A percentile compares a stretch with the other conserved stretches of the same genome.
Conservation (phyloP, 1,284 basidiomycete species). For the Cystobasidium sp. region DNA sequence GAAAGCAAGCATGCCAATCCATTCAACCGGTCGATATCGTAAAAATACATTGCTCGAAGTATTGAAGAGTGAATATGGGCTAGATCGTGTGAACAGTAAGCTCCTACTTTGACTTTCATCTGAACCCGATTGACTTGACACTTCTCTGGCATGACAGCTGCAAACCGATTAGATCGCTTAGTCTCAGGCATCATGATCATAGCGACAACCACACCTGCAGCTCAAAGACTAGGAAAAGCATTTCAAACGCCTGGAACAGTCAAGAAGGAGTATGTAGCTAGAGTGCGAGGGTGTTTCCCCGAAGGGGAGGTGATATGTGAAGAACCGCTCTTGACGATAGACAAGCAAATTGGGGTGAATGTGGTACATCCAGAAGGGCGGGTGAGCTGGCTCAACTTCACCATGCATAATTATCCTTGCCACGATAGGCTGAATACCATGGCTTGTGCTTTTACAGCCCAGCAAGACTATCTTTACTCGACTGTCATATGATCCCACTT, state of each 20-base stretch:
- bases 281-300: slow-evolving; percentile 81
- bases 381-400: slow-evolving; percentile 59
- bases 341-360: slow-evolving; percentile 58
- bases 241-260: slow-evolving; percentile 75
- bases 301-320: slow-evolving; percentile 82
- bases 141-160: slow-evolving; percentile 63
- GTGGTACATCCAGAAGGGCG: slow-evolving; percentile 87
- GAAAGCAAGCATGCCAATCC: slow-evolving; percentile 75
- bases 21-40: slow-evolving; percentile 84
- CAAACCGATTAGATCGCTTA: slow-evolving; percentile 90
- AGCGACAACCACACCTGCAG: slow-evolving; percentile 74
- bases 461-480: slow-evolving; percentile 89
- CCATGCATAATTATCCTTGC: slow-evolving; percentile 35
- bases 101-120: slow-evolving; percentile 45
- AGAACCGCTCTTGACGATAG: slow-evolving; percentile 86
- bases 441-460: too few relatives aligned
- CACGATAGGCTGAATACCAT: too few relatives aligned
- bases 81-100: slow-evolving; percentile 81
- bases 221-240: slow-evolving; percentile 74
- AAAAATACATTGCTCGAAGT: slow-evolving; percentile 87
- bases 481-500: slow-evolving; percentile 78
- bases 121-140: background rate
- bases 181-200: slow-evolving; percentile 97
- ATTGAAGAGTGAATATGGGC: slow-evolving; percentile 80
- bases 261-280: slow-evolving; percentile 87